These are phyloP conservation scores for Aspergillus puulaauensis DNA, from an alignment of 2,329 filamentous ascomycete species.

Conservation along the genomic window DNA sequence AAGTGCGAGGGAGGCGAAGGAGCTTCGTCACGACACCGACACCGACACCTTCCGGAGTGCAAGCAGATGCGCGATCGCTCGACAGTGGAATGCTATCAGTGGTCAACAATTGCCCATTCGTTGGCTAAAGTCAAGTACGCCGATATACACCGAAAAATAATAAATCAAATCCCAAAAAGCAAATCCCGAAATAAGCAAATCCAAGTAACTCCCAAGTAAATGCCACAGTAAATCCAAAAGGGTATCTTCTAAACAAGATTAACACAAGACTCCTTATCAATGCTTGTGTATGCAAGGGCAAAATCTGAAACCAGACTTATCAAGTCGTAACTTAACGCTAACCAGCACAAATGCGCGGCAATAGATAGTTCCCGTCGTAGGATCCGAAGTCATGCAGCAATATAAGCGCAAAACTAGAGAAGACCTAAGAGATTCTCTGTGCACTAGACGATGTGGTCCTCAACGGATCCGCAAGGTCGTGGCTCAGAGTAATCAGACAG, in stretches of 20 bases:
- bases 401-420: neutral
- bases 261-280: constrained; percentile 11
- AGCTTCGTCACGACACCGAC: neutral
- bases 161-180: neutral
- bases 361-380: neutral
- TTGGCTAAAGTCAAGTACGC: constrained; percentile 8
- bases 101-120: constrained; percentile 17
- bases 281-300: constrained; percentile 5
- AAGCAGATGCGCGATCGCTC: constrained; percentile 9
- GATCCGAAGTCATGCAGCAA: neutral
- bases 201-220: neutral
- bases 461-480: neutral
- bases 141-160: constrained; percentile 5
- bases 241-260: constrained; percentile 13
- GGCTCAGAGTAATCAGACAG: neutral
- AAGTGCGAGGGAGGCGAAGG: neutral
- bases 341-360: neutral
- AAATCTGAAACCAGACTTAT: neutral
- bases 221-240: constrained; percentile 1
- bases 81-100: constrained; percentile 2
- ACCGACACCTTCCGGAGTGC: constrained; percentile 9
- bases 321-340: neutral
- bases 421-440: neutral
- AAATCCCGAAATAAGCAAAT: neutral
- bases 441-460: neutral